Conservation (phyloP, 768 basidiomycete species). For the Suillus subluteus region DNA sequence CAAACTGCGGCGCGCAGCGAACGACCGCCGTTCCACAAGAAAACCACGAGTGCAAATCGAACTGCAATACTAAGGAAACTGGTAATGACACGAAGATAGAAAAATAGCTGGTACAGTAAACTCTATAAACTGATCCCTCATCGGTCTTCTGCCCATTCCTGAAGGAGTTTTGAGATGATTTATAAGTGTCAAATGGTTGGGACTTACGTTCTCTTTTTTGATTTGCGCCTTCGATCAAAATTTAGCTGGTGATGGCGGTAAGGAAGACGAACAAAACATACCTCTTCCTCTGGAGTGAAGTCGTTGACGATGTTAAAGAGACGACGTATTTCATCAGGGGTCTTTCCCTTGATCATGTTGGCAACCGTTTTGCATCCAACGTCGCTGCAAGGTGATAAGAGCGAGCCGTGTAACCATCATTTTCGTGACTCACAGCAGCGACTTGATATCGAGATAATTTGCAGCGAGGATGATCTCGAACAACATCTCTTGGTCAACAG, state of each 20-base stretch:
- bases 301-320: conserved; percentile 98
- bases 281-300: conserved; percentile 99
- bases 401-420: conserved; percentile 7
- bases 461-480: conserved; percentile 99
- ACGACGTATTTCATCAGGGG: conserved; percentile 98
- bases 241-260: conserved; percentile 62
- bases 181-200: conserved; percentile 5
- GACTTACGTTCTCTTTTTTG: conserved; percentile 96
- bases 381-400: conserved; percentile 56
- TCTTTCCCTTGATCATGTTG: conserved; percentile 99
- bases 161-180: conserved; percentile 25
- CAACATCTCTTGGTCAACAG: conserved; percentile 99
- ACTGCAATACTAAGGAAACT: conserved; percentile 12
- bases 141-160: conserved; percentile 96
- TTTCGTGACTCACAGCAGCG: conserved; percentile 73
- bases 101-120: conserved; percentile 21
- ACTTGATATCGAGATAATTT: conserved; percentile 99
- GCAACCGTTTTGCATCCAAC: conserved; percentile 99
- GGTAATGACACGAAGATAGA: conserved; percentile 26
- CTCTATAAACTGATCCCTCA: conserved; percentile 42
- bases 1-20: conserved; percentile 23
- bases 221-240: conserved; percentile 81
- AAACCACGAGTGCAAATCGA: conserved; percentile 9
- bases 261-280: conserved; percentile 35
- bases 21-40: conserved; percentile 10